Base-by-base conservation (phyloP, 352 stramenopile genomes). In the Vaucheria bursata region DNA sequence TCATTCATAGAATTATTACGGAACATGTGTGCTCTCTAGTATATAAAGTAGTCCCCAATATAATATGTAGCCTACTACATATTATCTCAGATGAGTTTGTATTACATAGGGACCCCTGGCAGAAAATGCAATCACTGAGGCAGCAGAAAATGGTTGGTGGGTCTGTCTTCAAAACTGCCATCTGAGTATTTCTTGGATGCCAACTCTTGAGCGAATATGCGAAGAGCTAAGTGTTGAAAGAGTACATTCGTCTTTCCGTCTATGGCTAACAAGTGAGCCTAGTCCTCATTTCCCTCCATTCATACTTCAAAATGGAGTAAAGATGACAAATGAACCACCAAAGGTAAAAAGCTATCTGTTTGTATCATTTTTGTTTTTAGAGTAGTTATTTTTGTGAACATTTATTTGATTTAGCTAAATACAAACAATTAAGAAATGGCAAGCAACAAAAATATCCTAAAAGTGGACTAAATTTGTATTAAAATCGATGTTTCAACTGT, bases 121-220 rank as follows among this genome's bases (percentile, higher is more conserved):
- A 36, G 77, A 86, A 72, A 80, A 77, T 25, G 83, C 82, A 67
- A 86, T 85, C 52, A 70, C 65, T n/a, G 88, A 95, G 40, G 93
- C 90, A 0, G 89, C 83, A 7, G 71, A 79, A 33, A 94, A 86
- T 71, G 93, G 90, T 36, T 92, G 90, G 73, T 98, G 93, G 93
- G 93, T 98, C 8, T 96, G 89, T 78, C 85, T 98, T 0, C 92
- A 97, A 86, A 98, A 98, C 79, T 97, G 92, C 75, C 94, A 98
- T 79, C 85, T 98, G 69, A 94, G 88, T 0, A 91, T 95, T 0
- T 94, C 88, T 35, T 98, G 94, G 93, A 86, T 98, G 34, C 93
- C 93, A 2, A 95, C 89, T 39, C 85, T 98, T 0, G 93, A 98
- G 77, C 92, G 93, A 73, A 89, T 97, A 39, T 95, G 90, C 34